Conservation (phyloP, 2,329 filamentous ascomycete species). For the Aspergillus neoniger region DNA sequence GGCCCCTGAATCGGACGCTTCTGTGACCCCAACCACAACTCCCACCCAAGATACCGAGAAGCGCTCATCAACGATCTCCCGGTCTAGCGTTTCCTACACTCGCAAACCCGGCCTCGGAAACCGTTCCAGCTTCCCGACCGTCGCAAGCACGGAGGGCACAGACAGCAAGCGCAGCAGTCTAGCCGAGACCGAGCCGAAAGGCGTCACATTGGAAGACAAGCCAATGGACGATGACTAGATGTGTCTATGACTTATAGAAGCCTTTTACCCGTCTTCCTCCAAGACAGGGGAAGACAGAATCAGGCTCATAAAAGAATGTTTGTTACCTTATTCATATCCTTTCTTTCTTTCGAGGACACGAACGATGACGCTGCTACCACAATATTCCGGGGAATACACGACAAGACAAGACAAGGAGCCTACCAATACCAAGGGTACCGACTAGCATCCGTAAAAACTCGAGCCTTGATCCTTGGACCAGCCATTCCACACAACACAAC, state of each 20-base stretch:
- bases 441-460: neutral
- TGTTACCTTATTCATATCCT: neutral
- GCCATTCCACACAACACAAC: neutral
- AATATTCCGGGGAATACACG: neutral
- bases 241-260: conserved; percentile 1
- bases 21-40: conserved; percentile 37
- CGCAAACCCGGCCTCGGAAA: conserved; percentile 52
- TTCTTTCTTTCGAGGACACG: neutral
- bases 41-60: conserved; percentile 54
- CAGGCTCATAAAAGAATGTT: neutral
- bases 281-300: neutral
- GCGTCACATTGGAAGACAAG: conserved; percentile 71
- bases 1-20: conserved; percentile 34
- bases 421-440: too few species aligned
- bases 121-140: conserved; percentile 35
- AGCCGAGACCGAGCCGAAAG: conserved; percentile 43
- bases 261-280: neutral
- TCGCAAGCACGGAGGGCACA: conserved; percentile 26
- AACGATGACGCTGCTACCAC: neutral
- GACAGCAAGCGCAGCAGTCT: conserved; percentile 40
- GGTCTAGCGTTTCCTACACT: conserved; percentile 53
- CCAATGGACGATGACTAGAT: conserved; percentile 67
- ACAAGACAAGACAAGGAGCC: neutral
- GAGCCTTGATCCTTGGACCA: neutral
- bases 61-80: conserved; percentile 61